These are phyloP conservation scores for apple (Malus domestica) DNA, from an alignment of 306 rosid species.

Conservation along the genomic window ASM211411v1 NC_041790.1:5905501-5906000, in stretches of 20 bases:
- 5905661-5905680: slow-evolving; percentile 72
- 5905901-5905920: slow-evolving; percentile 62
- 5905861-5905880: not conserved
- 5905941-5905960: slow-evolving; percentile 64
- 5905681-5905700: slow-evolving; percentile 54
- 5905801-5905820: not conserved
- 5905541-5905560: not conserved
- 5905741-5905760: slow-evolving; percentile 47
- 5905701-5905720: slow-evolving; percentile 68
- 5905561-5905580: not conserved
- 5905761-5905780: slow-evolving; percentile 70
- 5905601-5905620: not conserved
- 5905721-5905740: slow-evolving; percentile 69
- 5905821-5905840: not conserved
- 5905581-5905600: not conserved
- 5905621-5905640: slow-evolving; percentile 66
- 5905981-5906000: slow-evolving; percentile 70
- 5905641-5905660: slow-evolving; percentile 61
- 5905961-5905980: slow-evolving; percentile 72
- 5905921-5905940: slow-evolving; percentile 80
- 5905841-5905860: not conserved
- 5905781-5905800: slow-evolving; percentile 60
- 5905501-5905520: not conserved
- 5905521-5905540: not conserved
- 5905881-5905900: slow-evolving; percentile 29